Conservation (phyloP, 768 basidiomycete species). For the Tricholoma sp. region DNA sequence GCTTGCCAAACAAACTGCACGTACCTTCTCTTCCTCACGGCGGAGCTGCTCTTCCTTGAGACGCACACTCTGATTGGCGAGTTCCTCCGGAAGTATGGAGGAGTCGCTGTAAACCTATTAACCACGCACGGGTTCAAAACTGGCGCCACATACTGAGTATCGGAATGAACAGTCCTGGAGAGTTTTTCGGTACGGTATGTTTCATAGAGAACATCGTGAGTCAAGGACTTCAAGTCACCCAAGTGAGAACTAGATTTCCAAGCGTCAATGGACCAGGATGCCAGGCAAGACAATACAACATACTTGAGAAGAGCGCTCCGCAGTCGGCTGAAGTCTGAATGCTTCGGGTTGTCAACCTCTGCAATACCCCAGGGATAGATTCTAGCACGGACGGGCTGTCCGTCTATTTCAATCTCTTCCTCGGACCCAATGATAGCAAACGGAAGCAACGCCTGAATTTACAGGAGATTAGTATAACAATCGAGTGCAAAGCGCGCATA, state of each 20-base stretch:
- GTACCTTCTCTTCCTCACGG: conserved; percentile 91
- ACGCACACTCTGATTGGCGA: conserved; percentile 93
- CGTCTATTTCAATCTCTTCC: conserved; percentile 92
- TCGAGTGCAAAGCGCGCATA: conserved; percentile 29
- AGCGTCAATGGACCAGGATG: background rate
- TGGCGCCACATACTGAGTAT: conserved; percentile 53
- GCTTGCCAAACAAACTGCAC: conserved; percentile 5
- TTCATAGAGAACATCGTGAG: conserved; percentile 92
- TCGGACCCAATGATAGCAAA: conserved; percentile 98
- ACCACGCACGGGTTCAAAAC: background rate
- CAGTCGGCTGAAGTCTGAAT: conserved; percentile 96
- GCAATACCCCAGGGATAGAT: conserved; percentile 99
- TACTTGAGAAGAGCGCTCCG: conserved; percentile 89
- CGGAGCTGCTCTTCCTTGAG: conserved; percentile 99
- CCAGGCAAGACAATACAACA: conserved; percentile 15
- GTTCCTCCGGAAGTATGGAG: conserved; percentile 91
- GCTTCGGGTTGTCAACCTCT: conserved; percentile 98
- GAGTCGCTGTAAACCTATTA: conserved; percentile 53
- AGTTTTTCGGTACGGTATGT: conserved; percentile 98
- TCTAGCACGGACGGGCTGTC: conserved; percentile 85
- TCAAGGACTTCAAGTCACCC: conserved; percentile 89
- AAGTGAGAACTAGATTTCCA: conserved; percentile 70
- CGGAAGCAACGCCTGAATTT: conserved; percentile 76
- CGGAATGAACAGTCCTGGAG: conserved; percentile 81
- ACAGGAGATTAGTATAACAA: background rate